Conservation (phyloP, 2,329 filamentous ascomycete genomes). For the Beauveria sp. region DNA sequence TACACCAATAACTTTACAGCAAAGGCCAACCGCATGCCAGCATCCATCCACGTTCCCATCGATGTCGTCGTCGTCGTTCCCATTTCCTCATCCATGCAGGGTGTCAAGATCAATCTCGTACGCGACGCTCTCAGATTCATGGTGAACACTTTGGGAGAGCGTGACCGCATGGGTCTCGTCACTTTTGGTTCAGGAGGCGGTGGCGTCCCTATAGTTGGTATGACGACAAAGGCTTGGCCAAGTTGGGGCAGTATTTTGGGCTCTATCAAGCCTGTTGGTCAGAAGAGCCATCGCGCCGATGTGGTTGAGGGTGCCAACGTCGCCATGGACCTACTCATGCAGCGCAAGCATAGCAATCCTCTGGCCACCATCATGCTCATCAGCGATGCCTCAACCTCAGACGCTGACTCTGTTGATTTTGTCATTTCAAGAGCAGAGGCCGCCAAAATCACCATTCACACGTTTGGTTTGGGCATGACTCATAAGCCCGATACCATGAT, state of each 20-base stretch:
- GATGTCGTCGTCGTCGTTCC: constrained; percentile 96
- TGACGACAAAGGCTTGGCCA: constrained; percentile 91
- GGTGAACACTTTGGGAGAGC: constrained; percentile 79
- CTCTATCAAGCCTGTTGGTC: constrained; percentile 85
- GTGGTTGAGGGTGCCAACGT: constrained; percentile 97
- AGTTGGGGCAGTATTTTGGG: constrained; percentile 83
- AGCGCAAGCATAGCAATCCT: constrained; percentile 90
- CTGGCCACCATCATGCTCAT: constrained; percentile 94
- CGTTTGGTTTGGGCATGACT: constrained; percentile 90
- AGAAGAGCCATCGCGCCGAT: constrained; percentile 93
- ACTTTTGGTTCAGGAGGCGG: constrained; percentile 94
- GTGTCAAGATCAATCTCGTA: constrained; percentile 93
- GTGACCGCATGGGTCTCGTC: constrained; percentile 93
- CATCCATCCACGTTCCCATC: constrained; percentile 75
- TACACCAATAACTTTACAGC: constrained; percentile 69
- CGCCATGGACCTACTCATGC: constrained; percentile 97
- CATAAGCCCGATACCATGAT: constrained; percentile 99
- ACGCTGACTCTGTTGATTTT: constrained; percentile 93
- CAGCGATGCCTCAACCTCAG: constrained; percentile 91
- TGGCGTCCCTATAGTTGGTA: constrained; percentile 90
- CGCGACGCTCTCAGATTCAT: constrained; percentile 89
- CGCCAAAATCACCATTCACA: constrained; percentile 94
- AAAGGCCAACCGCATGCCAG: constrained; percentile 32
- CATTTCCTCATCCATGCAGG: constrained; percentile 97
- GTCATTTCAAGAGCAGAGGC: constrained; percentile 94